Percentiles rank a stretch among this genome's conserved stretches.
Evolutionary conservation across 73 alveolate genomes (phyloP).

Genomic region (Blepharisma japonicum): DNA sequence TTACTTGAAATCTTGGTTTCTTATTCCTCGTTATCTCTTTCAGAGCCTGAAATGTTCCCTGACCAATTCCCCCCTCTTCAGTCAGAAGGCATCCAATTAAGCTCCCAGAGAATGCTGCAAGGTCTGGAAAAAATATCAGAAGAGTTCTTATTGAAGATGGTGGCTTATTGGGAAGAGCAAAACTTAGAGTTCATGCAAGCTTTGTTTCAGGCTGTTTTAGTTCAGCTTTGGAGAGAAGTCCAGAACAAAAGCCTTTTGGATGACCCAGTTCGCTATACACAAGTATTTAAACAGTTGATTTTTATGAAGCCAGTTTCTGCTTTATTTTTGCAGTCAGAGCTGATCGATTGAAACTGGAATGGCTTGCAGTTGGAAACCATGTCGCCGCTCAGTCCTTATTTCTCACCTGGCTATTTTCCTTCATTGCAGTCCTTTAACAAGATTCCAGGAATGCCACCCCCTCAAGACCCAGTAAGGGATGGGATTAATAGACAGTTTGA

Average conservation of each 20-base stretch:
- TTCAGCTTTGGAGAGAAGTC: background rate
- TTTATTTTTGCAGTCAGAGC: background rate
- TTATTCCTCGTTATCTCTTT: background rate
- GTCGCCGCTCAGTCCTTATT: background rate
- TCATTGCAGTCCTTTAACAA: background rate
- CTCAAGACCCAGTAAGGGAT: constrained; percentile 14
- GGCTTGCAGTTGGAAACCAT: background rate
- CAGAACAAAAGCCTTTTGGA: background rate
- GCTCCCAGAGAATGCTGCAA: background rate
- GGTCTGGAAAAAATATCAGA: background rate
- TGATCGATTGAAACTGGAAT: constrained; percentile 3
- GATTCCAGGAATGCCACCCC: background rate
- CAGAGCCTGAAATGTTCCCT: constrained; percentile 29
- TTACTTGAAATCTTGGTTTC: constrained; percentile 2
- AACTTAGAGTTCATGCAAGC: background rate
- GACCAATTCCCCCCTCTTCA: background rate
- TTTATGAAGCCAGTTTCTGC: background rate
- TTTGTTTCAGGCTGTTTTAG: background rate
- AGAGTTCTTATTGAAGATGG: background rate
- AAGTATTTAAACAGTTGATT: constrained; percentile 1
- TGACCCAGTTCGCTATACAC: background rate
- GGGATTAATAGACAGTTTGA: background rate
- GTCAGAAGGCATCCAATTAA: background rate
- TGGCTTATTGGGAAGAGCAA: background rate
- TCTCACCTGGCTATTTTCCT: constrained; percentile 7